A percentile compares a stretch with the other conserved stretches of the same genome.
phyloP scores from a whole-genome alignment of 106 monocot genomes.

The Phalaenopsis equestris region DNA sequence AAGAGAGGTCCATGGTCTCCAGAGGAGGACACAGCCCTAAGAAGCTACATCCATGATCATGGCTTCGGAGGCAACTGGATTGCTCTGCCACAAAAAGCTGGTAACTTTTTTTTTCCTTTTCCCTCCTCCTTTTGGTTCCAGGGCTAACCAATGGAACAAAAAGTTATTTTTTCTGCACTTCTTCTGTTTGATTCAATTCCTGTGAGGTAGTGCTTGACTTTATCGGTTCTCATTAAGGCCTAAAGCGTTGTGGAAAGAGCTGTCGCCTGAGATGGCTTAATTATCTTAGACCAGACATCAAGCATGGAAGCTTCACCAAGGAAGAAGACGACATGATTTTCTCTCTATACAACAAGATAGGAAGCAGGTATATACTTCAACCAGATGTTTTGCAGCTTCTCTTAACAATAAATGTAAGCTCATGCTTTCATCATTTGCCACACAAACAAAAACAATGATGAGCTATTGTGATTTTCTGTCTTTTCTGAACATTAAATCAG shows the following conservation, averaged over 20 bases:
- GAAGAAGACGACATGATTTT: slow-evolving; percentile 26
- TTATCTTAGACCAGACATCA: slow-evolving; percentile 61
- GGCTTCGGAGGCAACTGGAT: slow-evolving; percentile 49
- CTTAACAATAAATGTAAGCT: too few species aligned
- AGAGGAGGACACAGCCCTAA: slow-evolving; percentile 31
- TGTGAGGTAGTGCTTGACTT: not conserved
- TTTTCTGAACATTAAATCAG: not conserved
- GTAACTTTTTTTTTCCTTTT: slow-evolving; percentile 3
- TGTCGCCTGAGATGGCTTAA: slow-evolving; percentile 66
- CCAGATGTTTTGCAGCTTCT: too few species aligned
- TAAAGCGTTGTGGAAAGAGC: slow-evolving; percentile 32
- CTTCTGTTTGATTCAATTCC: not conserved
- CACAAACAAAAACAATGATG: not conserved
- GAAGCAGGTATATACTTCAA: not conserved
- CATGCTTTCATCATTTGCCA: not conserved
- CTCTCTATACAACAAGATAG: not conserved
- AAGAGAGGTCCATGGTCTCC: slow-evolving; percentile 55
- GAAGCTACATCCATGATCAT: slow-evolving; percentile 25
- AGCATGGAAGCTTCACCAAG: slow-evolving; percentile 33
- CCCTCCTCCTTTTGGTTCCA: not conserved
- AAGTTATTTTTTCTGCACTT: not conserved
- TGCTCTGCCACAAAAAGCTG: slow-evolving; percentile 44
- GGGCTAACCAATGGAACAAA: not conserved
- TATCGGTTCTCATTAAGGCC: not conserved
- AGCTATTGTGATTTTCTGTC: not conserved